Percentiles rank a stretch among this genome's conserved stretches.
Conservation (phyloP, 805 yeast genomes). For the Wilhelminamyces savonicus region DNA sequence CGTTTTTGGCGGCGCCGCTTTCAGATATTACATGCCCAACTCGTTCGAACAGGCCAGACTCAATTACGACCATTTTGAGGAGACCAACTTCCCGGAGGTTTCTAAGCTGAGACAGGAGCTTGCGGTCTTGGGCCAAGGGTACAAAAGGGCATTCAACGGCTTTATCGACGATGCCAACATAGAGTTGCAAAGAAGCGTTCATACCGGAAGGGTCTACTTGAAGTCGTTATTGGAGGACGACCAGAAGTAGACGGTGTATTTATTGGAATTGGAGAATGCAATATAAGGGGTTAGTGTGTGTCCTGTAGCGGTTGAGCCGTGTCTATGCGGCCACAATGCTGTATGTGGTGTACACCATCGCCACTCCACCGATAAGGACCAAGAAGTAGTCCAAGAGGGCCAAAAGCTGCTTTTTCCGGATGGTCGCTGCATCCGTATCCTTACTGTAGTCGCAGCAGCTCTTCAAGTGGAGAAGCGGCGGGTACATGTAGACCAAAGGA, state of each 20-base stretch:
- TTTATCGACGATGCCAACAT: conserved; percentile 7
- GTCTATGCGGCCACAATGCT: conserved; percentile 34
- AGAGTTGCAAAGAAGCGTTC: conserved; percentile 15
- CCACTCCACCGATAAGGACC: conserved; percentile 49
- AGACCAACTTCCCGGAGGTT: neutral
- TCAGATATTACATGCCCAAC: conserved; percentile 47
- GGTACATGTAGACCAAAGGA: conserved; percentile 80
- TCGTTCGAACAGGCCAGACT: conserved; percentile 30
- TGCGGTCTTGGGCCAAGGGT: too few relatives aligned
- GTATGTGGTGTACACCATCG: conserved; percentile 64
- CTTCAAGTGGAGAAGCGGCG: conserved; percentile 67
- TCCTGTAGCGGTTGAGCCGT: neutral
- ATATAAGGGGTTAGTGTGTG: neutral
- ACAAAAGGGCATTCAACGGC: conserved; percentile 5
- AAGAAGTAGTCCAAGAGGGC: conserved; percentile 43
- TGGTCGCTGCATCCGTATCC: conserved; percentile 9
- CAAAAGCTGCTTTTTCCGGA: conserved; percentile 27
- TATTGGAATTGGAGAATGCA: neutral
- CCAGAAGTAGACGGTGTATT: conserved; percentile 1
- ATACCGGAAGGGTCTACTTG: conserved; percentile 18
- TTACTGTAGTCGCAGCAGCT: conserved; percentile 33
- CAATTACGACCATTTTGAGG: neutral
- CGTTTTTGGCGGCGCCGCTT: conserved; percentile 38
- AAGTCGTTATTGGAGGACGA: conserved; percentile 5
- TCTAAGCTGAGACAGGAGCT: neutral